Conservation (phyloP, 1,284 basidiomycete species). For the Ustilago nuda region DNA sequence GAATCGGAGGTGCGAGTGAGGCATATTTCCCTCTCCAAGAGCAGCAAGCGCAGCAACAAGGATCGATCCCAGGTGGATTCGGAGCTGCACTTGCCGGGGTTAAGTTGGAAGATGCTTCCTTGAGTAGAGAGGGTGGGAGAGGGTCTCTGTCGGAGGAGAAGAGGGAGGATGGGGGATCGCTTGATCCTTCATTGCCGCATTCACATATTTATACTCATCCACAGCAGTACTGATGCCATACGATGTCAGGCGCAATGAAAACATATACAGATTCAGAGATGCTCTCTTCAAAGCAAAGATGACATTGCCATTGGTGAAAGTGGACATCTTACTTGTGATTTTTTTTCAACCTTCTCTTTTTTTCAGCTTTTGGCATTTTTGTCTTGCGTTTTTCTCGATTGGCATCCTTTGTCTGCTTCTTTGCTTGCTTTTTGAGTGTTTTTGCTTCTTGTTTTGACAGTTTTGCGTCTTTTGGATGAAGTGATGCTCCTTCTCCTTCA, state of each 20-base stretch:
- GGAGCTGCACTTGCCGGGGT: not conserved
- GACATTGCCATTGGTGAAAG: not conserved
- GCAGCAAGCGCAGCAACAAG: not conserved
- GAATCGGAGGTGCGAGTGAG: not conserved
- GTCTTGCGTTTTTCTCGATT: slow-evolving; percentile 63
- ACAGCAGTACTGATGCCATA: not conserved
- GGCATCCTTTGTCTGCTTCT: slow-evolving; percentile 57
- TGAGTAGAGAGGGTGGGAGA: not conserved
- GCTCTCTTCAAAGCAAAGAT: not conserved
- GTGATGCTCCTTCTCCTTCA: slow-evolving; percentile 1
- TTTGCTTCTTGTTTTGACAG: slow-evolving; percentile 44
- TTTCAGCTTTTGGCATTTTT: slow-evolving; percentile 68
- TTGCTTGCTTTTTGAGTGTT: slow-evolving; percentile 53
- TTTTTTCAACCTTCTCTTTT: slow-evolving; percentile 64
- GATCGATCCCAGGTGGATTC: slow-evolving; percentile 8
- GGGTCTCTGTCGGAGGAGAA: not conserved
- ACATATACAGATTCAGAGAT: not conserved
- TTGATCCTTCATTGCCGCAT: not conserved
- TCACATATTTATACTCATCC: not conserved
- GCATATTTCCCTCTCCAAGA: slow-evolving; percentile 7
- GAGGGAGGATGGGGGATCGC: not conserved
- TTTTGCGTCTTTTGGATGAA: slow-evolving; percentile 38
- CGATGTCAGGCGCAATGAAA: not conserved
- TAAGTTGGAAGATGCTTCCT: not conserved
- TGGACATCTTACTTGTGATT: slow-evolving; percentile 40